phyloP scores from a whole-genome alignment of 331 rosid genomes.

The Malus hybrid region DNA sequence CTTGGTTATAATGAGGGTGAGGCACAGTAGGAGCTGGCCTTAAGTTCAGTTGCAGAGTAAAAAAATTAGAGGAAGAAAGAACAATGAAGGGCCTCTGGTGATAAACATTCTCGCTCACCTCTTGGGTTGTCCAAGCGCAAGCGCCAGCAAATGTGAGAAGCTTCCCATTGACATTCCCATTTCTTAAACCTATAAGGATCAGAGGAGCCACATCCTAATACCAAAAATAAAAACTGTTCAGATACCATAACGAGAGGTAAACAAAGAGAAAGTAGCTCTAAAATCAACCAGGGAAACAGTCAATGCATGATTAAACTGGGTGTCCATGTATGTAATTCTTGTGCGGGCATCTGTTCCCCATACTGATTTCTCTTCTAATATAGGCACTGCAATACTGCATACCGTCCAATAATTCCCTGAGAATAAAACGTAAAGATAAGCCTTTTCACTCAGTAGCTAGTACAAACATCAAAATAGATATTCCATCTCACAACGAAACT shows the following conservation, averaged over 20 bases:
- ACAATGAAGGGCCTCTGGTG: not conserved
- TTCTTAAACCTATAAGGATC: too few species aligned
- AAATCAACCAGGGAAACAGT: too few species aligned
- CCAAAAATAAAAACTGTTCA: too few species aligned
- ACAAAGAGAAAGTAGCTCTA: too few species aligned
- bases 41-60: too few species aligned
- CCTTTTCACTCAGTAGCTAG: not conserved
- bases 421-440: not conserved
- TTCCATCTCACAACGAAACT: too few species aligned
- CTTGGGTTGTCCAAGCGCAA: conserved; percentile 98
- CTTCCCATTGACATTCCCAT: conserved; percentile 25
- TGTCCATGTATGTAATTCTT: conserved; percentile 97
- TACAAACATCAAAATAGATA: not conserved
- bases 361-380: conserved; percentile 92
- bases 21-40: too few species aligned
- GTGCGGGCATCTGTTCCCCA: conserved; percentile 99
- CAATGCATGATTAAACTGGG: conserved; percentile 19
- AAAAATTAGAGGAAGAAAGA: not conserved
- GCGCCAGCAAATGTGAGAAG: conserved; percentile 96
- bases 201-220: too few species aligned
- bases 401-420: conserved; percentile 95
- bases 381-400: conserved; percentile 61
- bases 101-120: conserved; percentile 32
- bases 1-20: not conserved
- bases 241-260: too few species aligned